A percentile compares a stretch with the other conserved stretches of the same genome.
phyloP scores from a whole-genome alignment of 768 basidiomycete species.

The Roridomyces roridus region DNA sequence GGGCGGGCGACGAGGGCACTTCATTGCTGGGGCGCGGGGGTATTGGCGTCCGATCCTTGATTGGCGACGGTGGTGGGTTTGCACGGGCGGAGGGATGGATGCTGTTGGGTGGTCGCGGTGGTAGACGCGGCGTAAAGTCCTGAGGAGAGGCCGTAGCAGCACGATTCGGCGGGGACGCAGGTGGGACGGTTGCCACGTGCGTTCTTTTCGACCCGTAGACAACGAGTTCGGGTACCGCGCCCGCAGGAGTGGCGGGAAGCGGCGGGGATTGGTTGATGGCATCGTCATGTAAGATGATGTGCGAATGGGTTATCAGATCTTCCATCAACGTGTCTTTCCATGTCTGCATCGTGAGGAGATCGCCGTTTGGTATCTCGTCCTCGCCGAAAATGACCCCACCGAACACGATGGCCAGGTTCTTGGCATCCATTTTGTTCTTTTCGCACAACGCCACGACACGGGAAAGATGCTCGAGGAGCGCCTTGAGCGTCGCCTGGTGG shows the following conservation, averaged over 20 bases:
- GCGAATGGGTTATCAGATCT: conserved; percentile 77
- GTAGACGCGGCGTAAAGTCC: conserved; percentile 78
- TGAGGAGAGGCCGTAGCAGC: conserved; percentile 44
- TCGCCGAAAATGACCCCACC: conserved; percentile 90
- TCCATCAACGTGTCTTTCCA: conserved; percentile 80
- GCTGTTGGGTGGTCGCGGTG: conserved; percentile 70
- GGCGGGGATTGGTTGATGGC: conserved; percentile 61
- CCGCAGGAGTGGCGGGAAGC: conserved; percentile 73
- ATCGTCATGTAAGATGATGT: conserved; percentile 69
- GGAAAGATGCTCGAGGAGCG: conserved; percentile 82
- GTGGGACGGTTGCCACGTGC: conserved; percentile 60
- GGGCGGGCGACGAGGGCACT: conserved; percentile 17
- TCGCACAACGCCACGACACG: conserved; percentile 69
- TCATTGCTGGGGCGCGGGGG: conserved; percentile 24
- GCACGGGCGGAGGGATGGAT: conserved; percentile 79
- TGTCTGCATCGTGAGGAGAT: conserved; percentile 76
- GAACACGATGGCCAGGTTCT: conserved; percentile 92
- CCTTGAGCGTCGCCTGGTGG: conserved; percentile 85
- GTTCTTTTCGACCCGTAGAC: conserved; percentile 79
- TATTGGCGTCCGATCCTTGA: conserved; percentile 37
- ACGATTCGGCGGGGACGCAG: conserved; percentile 30
- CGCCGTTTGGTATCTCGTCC: conserved; percentile 83
- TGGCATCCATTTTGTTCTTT: conserved; percentile 93
- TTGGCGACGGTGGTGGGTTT: conserved; percentile 53
- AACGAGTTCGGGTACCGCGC: conserved; percentile 56